A percentile compares a stretch with the other conserved stretches of the same genome.
Conservation (phyloP, 495 filamentous ascomycete species). For the Neurospora tetrasperma region DNA sequence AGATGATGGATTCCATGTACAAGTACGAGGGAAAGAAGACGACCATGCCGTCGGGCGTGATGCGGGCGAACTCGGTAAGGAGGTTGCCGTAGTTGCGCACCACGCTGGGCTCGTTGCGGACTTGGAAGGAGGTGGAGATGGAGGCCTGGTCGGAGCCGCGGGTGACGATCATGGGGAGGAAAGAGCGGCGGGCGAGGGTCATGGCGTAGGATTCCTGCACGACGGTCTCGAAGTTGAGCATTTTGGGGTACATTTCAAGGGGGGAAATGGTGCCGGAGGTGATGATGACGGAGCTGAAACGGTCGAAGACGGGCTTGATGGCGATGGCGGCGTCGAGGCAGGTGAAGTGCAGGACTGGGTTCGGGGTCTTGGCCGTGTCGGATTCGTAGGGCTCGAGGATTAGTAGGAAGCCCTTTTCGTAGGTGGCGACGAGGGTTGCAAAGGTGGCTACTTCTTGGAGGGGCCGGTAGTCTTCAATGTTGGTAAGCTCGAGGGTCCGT, state of each 20-base stretch:
- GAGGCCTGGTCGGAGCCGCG: conserved; percentile 87
- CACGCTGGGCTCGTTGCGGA: conserved; percentile 87
- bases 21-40: conserved; percentile 99
- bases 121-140: conserved; percentile 83
- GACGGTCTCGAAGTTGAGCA: conserved; percentile 86
- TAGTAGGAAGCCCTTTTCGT: conserved; percentile 92
- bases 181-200: conserved; percentile 90
- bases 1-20: conserved; percentile 98
- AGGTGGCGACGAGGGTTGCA: conserved; percentile 93
- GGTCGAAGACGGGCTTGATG: conserved; percentile 94
- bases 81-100: conserved; percentile 93
- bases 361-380: conserved; percentile 89
- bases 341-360: conserved; percentile 90
- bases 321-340: conserved; percentile 97
- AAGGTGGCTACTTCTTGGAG: conserved; percentile 98
- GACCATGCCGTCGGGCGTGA: conserved; percentile 94
- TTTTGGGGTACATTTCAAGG: conserved; percentile 97
- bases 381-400: conserved; percentile 96
- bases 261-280: conserved; percentile 97
- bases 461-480: conserved; percentile 95
- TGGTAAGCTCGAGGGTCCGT: conserved; percentile 88
- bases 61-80: conserved; percentile 82
- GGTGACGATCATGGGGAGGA: conserved; percentile 96
- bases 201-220: conserved; percentile 95
- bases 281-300: conserved; percentile 96